A percentile compares a stretch with the other conserved stretches of the same genome.
Conservation (phyloP, 352 stramenopile genomes). For the Phytophthora sp. region DNA sequence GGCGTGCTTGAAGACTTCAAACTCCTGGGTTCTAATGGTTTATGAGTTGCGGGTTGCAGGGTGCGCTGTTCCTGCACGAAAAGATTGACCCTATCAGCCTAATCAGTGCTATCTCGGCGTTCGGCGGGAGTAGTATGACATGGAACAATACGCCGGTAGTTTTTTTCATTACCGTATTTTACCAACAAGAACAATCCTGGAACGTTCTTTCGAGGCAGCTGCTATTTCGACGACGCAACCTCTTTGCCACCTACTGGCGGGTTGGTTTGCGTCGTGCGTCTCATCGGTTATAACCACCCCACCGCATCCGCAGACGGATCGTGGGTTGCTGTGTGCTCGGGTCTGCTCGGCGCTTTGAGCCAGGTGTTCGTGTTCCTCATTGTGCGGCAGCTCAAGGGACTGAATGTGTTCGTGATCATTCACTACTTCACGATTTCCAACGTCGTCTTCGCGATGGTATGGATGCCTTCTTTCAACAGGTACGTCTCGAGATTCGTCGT, state of each 20-base stretch:
- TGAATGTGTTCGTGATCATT: slow-evolving; percentile 50
- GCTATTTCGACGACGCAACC: no score
- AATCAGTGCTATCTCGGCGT: slow-evolving; percentile 34
- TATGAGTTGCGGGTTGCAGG: background rate
- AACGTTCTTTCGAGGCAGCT: no score
- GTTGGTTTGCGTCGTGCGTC: slow-evolving; percentile 47
- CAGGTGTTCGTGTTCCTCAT: slow-evolving; percentile 55
- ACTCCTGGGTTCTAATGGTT: background rate
- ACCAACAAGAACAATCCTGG: no score
- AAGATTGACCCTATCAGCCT: slow-evolving; percentile 44
- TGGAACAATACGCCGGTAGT: no score
- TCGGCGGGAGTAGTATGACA: no score
- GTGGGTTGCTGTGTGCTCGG: slow-evolving; percentile 35
- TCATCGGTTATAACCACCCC: slow-evolving; percentile 44
- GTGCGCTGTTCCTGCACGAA: slow-evolving; percentile 26
- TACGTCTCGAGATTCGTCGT: slow-evolving; percentile 12
- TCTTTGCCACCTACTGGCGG: no score
- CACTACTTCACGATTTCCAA: slow-evolving; percentile 61
- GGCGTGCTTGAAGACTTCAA: background rate
- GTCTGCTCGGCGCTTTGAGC: slow-evolving; percentile 39
- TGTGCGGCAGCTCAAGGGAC: slow-evolving; percentile 43
- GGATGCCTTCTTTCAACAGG: slow-evolving; percentile 42
- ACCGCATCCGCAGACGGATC: slow-evolving; percentile 7
- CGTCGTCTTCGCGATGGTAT: slow-evolving; percentile 34
- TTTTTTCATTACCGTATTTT: no score